These are phyloP conservation scores for Nigrospora sphaerica DNA, from an alignment of 2,329 filamentous ascomycete species.

Conservation along the genomic window DNA sequence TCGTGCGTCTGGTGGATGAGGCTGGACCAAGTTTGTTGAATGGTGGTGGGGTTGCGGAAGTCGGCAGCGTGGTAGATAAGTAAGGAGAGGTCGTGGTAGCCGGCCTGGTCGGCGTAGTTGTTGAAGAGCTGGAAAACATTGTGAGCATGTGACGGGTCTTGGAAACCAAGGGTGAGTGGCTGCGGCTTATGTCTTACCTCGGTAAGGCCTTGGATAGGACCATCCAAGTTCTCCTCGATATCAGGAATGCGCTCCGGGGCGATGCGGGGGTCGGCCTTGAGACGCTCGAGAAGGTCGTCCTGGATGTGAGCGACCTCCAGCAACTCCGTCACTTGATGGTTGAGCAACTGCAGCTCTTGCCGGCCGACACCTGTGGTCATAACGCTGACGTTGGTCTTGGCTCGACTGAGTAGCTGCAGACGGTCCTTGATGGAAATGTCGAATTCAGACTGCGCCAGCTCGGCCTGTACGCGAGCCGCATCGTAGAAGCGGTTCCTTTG, in stretches of 20 bases:
- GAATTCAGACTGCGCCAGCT: slow-evolving; percentile 80
- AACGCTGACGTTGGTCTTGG: slow-evolving; percentile 87
- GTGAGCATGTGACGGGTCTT: background rate
- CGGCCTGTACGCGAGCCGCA: slow-evolving; percentile 78
- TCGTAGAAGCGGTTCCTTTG: slow-evolving; percentile 78
- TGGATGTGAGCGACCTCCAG: slow-evolving; percentile 94
- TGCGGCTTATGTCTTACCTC: slow-evolving; percentile 43
- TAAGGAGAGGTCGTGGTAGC: slow-evolving; percentile 89
- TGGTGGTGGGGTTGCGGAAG: slow-evolving; percentile 80
- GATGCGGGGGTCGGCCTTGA: slow-evolving; percentile 68
- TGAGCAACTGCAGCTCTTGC: slow-evolving; percentile 75
- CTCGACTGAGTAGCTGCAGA: slow-evolving; percentile 82
- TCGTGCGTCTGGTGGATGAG: slow-evolving; percentile 67
- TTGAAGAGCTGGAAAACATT: slow-evolving; percentile 68
- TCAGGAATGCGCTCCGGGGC: slow-evolving; percentile 53
- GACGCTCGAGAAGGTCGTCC: slow-evolving; percentile 76
- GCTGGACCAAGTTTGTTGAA: slow-evolving; percentile 76
- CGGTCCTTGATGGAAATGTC: slow-evolving; percentile 72
- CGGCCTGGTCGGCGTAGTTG: slow-evolving; percentile 79
- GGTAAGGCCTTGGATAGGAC: slow-evolving; percentile 69
- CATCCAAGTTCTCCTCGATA: slow-evolving; percentile 64
- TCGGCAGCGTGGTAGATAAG: slow-evolving; percentile 89
- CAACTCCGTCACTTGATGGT: slow-evolving; percentile 77
- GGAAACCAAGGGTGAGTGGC: background rate
- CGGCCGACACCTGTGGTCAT: slow-evolving; percentile 69